Evolutionary conservation across 441 rosid species (phyloP), one percentile per base, ranked within the genome.

Genomic region (Macaranga tanarius): DNA sequence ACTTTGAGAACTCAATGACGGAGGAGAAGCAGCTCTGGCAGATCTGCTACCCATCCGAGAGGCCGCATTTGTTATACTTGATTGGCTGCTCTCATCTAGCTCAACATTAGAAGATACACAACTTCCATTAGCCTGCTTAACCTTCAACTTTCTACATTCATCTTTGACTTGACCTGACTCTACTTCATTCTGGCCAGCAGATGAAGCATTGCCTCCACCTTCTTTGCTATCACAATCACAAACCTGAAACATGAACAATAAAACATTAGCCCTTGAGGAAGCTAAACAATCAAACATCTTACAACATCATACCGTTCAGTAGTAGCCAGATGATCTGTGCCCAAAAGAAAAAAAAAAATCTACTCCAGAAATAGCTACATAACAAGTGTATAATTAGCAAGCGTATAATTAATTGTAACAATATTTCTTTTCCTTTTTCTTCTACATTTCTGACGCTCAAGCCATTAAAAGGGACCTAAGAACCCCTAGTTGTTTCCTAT

Each of bases 71-170:
- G 82, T 62, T 40, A 78, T 81, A 69, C 79, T 76, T 7, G 80
- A 83, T 78, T 69, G 79, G 79, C 69, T 80, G 84, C 91, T 81
- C 71, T 80, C 91, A 77, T 83, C 82, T 73, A 77, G 88, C 75
- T 81, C 88, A 58, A 42, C 83, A 81, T 57, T 69, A 19, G 92
- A 83, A 69, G 84, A 51, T 57, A 83, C 20, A 76, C 84, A 76
- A 15, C 80, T 67, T 51, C 68, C 84, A 47, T 75, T 81, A 73
- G 82, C 71, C 56, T 79, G 78, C 44, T 82, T 81, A 7, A 75
- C 82, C 74, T 80, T 85, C 15, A 72, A 77, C 52, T 88, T 86
- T 80, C 88, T 65, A 56, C 85, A 81, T 40, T 81, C 89, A 52
- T 65, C 77, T 84, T 89, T 84, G 68, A 73, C 72, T 75, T 79